Conservation (phyloP, 2,329 filamentous ascomycete species). For the Eutypa lata region DNA sequence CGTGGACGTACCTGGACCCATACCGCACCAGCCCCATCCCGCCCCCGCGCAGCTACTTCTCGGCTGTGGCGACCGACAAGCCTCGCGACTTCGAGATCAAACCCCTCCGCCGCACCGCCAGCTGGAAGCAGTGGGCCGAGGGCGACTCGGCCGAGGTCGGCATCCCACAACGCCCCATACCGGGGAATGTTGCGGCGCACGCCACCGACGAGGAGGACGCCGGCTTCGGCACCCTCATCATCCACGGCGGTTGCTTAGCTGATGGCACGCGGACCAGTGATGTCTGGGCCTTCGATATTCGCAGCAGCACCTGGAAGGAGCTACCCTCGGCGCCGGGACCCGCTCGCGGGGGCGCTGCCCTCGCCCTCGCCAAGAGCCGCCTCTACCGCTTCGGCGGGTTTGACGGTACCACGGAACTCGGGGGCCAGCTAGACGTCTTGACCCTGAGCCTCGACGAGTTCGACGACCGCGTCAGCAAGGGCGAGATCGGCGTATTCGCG, state of each 20-base stretch:
- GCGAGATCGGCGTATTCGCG: constrained; percentile 49
- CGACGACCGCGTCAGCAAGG: constrained; percentile 44
- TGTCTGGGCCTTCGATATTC: constrained; percentile 75
- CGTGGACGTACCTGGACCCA: constrained; percentile 66
- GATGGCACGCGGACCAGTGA: constrained; percentile 61
- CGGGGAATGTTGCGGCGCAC: constrained; percentile 53
- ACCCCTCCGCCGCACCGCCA: constrained; percentile 35
- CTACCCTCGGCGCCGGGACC: constrained; percentile 65
- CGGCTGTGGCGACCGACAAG: constrained; percentile 54
- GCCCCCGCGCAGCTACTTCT: constrained; percentile 68
- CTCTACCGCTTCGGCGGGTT: constrained; percentile 81
- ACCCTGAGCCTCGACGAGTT: constrained; percentile 55
- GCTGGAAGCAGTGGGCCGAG: constrained; percentile 54
- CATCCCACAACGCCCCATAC: constrained; percentile 57
- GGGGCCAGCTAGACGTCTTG: constrained; percentile 67
- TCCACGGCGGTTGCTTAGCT: constrained; percentile 73
- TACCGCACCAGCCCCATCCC: constrained; percentile 48
- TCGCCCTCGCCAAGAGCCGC: constrained; percentile 61
- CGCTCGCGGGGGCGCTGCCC: constrained; percentile 62
- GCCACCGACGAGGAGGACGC: constrained; percentile 59
- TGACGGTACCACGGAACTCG: constrained; percentile 66
- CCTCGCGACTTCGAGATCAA: constrained; percentile 47
- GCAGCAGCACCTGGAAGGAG: constrained; percentile 62
- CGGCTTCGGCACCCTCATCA: constrained; percentile 65
- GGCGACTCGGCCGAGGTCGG: constrained; percentile 52